Base-by-base conservation (phyloP, 2,329 filamentous ascomycete genomes). In the Talaromyces sp. region DNA sequence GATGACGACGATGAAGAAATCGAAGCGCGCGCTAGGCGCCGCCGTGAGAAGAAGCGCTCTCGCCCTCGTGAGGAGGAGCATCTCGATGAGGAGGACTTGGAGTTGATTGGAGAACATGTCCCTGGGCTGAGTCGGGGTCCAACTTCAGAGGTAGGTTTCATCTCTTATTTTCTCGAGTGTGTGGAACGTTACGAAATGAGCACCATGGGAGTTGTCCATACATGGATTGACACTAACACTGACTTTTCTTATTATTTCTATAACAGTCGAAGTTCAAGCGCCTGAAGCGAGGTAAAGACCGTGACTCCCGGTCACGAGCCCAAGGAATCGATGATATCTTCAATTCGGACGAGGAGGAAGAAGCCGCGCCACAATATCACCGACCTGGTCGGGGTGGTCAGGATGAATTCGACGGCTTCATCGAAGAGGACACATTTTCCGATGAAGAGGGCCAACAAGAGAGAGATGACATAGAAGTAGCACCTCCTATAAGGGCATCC, bases 61-160 rank as follows among this genome's bases (percentile, higher is more conserved):
- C 86, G 90, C 66, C 75, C 83, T 67, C 86, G 90, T 57, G 91
- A 96, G 68, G 91, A 93, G 56, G 89, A 90, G 55, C 80, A 79
- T 55, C 84, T 99, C 8, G 94, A 97, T 64, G 93, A 97, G 62
- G 94, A 99, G 71, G 94, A 99, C 80, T 76, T 99, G 52, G 94
- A 97, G 69, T 81, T 99, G 51, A 97, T 99, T 63, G 92, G 91
- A 47, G 89, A 95, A 70, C 86, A 87, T 60, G 85, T 87, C 60
- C 86, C 87, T 1, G 88, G 86, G 57, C 84, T 84, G 69, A 83
- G 88, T 65, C 83, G 85, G 17, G 86, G 86, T 64, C 78, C 85
- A 27, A 79, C 86, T 42, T 75, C 86, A 58, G 86, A 93, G 82
- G 89, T 91, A 83, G 61, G 80, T 37, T 13, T 11, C 13, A 29